Conservation (phyloP, 2,329 filamentous ascomycete genomes). For the Purpureocillium lavendulum region DNA sequence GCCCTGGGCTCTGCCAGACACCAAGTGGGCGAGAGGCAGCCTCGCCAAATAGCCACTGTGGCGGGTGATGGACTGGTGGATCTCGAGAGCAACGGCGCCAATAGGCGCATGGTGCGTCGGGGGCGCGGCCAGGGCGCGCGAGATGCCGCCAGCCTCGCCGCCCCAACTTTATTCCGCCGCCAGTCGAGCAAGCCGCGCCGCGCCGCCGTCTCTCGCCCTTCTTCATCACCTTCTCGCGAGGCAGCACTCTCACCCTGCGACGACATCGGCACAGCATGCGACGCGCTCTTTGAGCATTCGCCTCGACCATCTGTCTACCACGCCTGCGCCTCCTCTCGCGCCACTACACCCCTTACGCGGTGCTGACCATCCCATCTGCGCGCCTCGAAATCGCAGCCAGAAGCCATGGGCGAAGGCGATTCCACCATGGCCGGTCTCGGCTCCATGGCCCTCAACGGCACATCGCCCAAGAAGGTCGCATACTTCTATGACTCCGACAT, state of each 20-base stretch:
- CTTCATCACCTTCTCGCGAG: constrained; percentile 1
- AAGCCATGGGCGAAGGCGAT: constrained; percentile 30
- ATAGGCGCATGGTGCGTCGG: too few relatives aligned
- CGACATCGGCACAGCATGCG: neutral
- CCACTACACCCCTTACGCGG: neutral
- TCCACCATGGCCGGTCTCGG: constrained; percentile 28
- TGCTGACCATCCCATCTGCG: neutral
- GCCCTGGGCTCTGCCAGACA: too few relatives aligned
- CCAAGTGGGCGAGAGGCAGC: too few relatives aligned
- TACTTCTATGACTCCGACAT: constrained; percentile 99
- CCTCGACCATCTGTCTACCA: neutral
- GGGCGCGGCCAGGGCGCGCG: too few relatives aligned
- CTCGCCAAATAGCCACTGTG: too few relatives aligned
- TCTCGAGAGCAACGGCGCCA: too few relatives aligned
- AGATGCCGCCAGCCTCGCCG: constrained; percentile 13
- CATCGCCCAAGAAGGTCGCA: constrained; percentile 69
- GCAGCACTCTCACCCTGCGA: neutral
- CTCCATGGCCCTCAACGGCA: constrained; percentile 37
- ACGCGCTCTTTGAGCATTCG: neutral
- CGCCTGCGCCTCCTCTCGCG: neutral
- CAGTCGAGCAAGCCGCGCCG: constrained; percentile 10
- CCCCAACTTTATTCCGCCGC: constrained; percentile 20
- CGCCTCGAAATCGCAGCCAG: neutral
- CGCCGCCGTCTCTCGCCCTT: constrained; percentile 10
- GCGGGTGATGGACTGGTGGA: too few relatives aligned